Evolutionary conservation across 2,329 filamentous ascomycete genomes (phyloP).

Genomic region (Aspergillus unguis): DNA sequence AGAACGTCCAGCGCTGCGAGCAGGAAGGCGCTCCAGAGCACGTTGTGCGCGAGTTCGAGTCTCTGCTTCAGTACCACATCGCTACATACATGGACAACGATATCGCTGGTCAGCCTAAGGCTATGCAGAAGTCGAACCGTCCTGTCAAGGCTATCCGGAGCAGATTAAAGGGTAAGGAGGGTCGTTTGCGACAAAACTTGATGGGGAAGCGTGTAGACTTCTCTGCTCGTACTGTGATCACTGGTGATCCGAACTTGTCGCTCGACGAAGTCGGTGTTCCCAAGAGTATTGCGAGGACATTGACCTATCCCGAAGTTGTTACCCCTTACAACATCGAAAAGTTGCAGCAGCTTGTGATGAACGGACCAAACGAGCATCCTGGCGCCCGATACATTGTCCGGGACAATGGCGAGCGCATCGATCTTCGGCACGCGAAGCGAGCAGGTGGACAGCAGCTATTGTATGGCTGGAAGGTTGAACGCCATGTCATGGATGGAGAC

Average conservation of each 20-base stretch:
- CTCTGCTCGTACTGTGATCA: constrained; percentile 98
- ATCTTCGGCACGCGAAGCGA: constrained; percentile 87
- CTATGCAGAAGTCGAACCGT: constrained; percentile 92
- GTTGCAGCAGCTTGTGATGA: constrained; percentile 82
- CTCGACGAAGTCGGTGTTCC: constrained; percentile 97
- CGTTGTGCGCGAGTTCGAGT: constrained; percentile 86
- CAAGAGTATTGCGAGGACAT: constrained; percentile 81
- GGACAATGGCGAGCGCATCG: constrained; percentile 88
- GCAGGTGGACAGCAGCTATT: constrained; percentile 77
- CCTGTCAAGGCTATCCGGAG: constrained; percentile 96
- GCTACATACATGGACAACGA: constrained; percentile 99
- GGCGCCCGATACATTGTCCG: constrained; percentile 96
- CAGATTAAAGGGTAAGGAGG: constrained; percentile 98
- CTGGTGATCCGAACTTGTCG: constrained; percentile 93
- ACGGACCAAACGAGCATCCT: constrained; percentile 90
- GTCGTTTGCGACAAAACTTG: constrained; percentile 93
- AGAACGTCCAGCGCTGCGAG: constrained; percentile 86
- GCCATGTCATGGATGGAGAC: constrained; percentile 92
- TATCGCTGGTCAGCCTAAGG: constrained; percentile 90
- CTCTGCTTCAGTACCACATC: constrained; percentile 92
- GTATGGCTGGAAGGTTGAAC: constrained; percentile 98
- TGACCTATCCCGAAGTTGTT: constrained; percentile 96
- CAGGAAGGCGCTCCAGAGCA: constrained; percentile 89
- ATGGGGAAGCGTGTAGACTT: constrained; percentile 99
- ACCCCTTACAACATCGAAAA: constrained; percentile 97